phyloP scores from a whole-genome alignment of 352 stramenopile genomes.

The Pythium utonaiense region DNA sequence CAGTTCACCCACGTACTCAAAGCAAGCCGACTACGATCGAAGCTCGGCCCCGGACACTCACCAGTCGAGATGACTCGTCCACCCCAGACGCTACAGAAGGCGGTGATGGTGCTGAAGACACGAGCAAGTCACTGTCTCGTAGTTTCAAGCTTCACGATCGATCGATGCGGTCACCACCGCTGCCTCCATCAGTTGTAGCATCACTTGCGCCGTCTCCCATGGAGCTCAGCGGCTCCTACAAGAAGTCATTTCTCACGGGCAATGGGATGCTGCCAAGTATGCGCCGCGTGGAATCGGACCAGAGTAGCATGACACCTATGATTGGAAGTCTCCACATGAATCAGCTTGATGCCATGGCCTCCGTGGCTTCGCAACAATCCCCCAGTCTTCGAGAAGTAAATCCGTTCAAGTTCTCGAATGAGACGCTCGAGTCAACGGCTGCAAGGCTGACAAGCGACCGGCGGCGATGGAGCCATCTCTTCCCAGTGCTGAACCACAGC shows the following conservation, averaged over 20 bases:
- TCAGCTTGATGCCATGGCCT: background rate
- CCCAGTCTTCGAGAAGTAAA: conserved; percentile 24
- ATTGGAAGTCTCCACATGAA: conserved; percentile 7
- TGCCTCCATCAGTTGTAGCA: background rate
- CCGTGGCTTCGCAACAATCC: background rate
- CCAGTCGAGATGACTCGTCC: background rate
- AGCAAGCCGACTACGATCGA: conserved; percentile 4
- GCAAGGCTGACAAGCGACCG: conserved; percentile 79
- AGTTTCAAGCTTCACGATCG: conserved; percentile 4
- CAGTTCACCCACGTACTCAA: background rate
- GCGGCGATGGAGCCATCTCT: conserved; percentile 95
- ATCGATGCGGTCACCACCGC: conserved; percentile 10
- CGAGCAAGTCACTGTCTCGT: background rate
- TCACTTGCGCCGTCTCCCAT: conserved; percentile 15
- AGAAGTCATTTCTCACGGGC: conserved; percentile 23
- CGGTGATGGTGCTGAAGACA: background rate
- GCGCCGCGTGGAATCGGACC: conserved; percentile 8
- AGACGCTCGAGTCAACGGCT: conserved; percentile 27
- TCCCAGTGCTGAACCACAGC: conserved; percentile 62
- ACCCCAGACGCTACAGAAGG: background rate
- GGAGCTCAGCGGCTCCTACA: conserved; percentile 24
- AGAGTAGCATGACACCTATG: conserved; percentile 7
- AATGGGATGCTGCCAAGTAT: conserved; percentile 15
- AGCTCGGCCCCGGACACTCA: background rate
- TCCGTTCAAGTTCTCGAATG: conserved; percentile 47